phyloP scores from a whole-genome alignment of 2,329 filamentous ascomycete genomes.

The Teratosphaeria nubilosa region DNA sequence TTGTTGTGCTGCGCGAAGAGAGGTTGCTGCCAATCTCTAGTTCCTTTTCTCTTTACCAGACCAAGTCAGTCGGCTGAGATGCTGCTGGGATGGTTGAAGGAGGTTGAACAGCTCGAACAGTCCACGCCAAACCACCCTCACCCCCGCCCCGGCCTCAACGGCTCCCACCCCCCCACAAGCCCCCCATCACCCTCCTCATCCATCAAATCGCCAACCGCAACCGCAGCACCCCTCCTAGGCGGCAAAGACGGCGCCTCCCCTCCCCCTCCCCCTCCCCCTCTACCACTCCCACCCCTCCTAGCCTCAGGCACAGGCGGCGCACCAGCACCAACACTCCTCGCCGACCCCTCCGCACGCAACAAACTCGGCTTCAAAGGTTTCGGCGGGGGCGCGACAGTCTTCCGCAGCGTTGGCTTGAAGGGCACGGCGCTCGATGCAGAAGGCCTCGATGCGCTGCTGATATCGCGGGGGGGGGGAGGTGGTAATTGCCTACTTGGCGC shows the following conservation, averaged over 20 bases:
- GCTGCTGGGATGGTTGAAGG: too few species aligned
- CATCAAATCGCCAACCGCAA: not conserved
- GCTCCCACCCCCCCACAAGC: not conserved
- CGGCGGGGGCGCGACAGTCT: slow-evolving; percentile 20
- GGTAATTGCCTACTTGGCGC: too few species aligned
- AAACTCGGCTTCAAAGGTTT: slow-evolving; percentile 25
- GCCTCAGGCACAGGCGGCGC: slow-evolving; percentile 13
- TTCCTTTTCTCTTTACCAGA: too few species aligned
- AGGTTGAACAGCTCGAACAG: too few species aligned
- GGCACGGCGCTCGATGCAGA: too few species aligned
- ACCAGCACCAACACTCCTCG: too few species aligned
- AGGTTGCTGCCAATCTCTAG: too few species aligned
- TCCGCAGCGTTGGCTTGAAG: slow-evolving; percentile 22
- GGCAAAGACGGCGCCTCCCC: slow-evolving; percentile 1
- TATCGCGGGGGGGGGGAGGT: too few species aligned
- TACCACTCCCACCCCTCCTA: slow-evolving; percentile 5
- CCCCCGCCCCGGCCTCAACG: slow-evolving; percentile 5
- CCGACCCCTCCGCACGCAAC: slow-evolving; percentile 18
- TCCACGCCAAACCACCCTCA: not conserved
- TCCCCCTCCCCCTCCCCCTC: not conserved
- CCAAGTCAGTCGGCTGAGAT: too few species aligned
- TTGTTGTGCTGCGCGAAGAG: too few species aligned
- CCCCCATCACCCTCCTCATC: not conserved
- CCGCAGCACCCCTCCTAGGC: not conserved
- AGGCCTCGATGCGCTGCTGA: too few species aligned